A percentile compares a stretch with the other conserved stretches of the same genome.
These are phyloP conservation scores for Lachancea sp. DNA, from an alignment of 805 yeast species.

Conservation along the genomic window DNA sequence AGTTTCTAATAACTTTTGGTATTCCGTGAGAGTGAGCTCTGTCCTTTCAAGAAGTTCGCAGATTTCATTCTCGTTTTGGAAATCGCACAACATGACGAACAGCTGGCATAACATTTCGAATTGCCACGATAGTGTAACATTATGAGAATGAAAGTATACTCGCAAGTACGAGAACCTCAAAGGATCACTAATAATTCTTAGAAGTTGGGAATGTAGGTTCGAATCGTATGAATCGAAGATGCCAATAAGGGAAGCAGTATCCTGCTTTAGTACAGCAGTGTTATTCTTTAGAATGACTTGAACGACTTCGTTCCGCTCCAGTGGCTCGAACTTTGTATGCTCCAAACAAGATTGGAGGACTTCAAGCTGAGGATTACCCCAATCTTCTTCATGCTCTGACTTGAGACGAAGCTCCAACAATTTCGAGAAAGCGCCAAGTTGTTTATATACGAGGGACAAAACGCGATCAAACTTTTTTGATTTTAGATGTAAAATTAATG, in stretches of 20 bases:
- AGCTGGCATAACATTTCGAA: slow-evolving; percentile 12
- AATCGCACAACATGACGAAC: slow-evolving; percentile 17
- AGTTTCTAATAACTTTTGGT: slow-evolving; percentile 9
- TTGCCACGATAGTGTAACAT: neutral
- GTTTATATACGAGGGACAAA: slow-evolving; percentile 21
- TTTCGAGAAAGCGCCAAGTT: slow-evolving; percentile 12
- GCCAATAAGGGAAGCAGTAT: slow-evolving; percentile 9
- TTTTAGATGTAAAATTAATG: slow-evolving; percentile 32
- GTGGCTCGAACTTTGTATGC: slow-evolving; percentile 7
- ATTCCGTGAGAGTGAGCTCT: slow-evolving; percentile 14
- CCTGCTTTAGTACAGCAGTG: slow-evolving; percentile 6
- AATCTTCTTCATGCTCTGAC: slow-evolving; percentile 5
- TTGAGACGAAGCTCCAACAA: slow-evolving; percentile 12
- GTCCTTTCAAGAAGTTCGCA: slow-evolving; percentile 15
- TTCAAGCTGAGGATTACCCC: neutral
- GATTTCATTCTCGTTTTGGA: slow-evolving; percentile 10
- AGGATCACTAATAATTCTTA: slow-evolving; percentile 3
- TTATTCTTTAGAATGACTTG: slow-evolving; percentile 16
- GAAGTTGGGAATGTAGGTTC: slow-evolving; percentile 17
- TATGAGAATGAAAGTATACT: slow-evolving; percentile 10
- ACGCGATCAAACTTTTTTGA: slow-evolving; percentile 20
- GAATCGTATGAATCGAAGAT: slow-evolving; percentile 17
- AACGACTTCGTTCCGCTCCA: slow-evolving; percentile 9
- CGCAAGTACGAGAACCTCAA: slow-evolving; percentile 19
- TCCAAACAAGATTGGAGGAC: slow-evolving; percentile 5